A percentile compares a stretch with the other conserved stretches of the same genome.
Conservation (phyloP, 2,329 filamentous ascomycete species). For the Monilinia polystroma region DNA sequence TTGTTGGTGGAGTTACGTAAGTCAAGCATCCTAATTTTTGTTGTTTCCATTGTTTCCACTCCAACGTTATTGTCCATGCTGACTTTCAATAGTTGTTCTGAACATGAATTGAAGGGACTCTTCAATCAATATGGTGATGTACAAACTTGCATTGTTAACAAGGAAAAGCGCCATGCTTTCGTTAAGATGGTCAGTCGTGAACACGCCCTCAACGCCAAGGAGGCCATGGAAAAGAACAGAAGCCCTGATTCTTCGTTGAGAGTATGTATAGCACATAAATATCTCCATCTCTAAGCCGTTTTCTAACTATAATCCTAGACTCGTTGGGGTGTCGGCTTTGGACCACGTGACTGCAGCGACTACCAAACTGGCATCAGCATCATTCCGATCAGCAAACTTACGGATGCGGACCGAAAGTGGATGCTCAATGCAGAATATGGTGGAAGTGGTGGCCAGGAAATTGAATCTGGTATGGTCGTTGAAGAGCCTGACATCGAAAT, state of each 20-base stretch:
- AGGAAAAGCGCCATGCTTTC: slow-evolving; percentile 96
- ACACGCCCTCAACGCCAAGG: slow-evolving; percentile 80
- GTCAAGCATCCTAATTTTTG: slow-evolving; percentile 41
- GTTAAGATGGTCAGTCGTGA: slow-evolving; percentile 95
- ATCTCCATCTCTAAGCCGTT: background rate
- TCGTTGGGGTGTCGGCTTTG: slow-evolving; percentile 96
- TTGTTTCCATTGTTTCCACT: slow-evolving; percentile 19
- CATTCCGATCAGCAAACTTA: slow-evolving; percentile 89
- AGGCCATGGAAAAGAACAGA: slow-evolving; percentile 79
- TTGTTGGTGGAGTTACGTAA: slow-evolving; percentile 92
- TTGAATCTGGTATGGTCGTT: slow-evolving; percentile 81
- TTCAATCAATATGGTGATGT: slow-evolving; percentile 83
- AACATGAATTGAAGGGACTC: slow-evolving; percentile 75
- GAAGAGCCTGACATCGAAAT: slow-evolving; percentile 99
- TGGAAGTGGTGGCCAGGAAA: slow-evolving; percentile 79
- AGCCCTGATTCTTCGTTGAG: slow-evolving; percentile 57
- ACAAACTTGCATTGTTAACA: slow-evolving; percentile 97
- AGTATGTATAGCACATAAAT: slow-evolving; percentile 31
- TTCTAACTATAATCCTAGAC: slow-evolving; percentile 54
- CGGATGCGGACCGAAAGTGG: slow-evolving; percentile 96
- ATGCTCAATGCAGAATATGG: slow-evolving; percentile 91
- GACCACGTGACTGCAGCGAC: slow-evolving; percentile 94
- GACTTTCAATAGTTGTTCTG: slow-evolving; percentile 59
- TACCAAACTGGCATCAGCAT: slow-evolving; percentile 89
- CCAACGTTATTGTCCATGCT: slow-evolving; percentile 27